phyloP scores from a whole-genome alignment of 768 basidiomycete genomes.

The Leucogyrophana mollusca region DNA sequence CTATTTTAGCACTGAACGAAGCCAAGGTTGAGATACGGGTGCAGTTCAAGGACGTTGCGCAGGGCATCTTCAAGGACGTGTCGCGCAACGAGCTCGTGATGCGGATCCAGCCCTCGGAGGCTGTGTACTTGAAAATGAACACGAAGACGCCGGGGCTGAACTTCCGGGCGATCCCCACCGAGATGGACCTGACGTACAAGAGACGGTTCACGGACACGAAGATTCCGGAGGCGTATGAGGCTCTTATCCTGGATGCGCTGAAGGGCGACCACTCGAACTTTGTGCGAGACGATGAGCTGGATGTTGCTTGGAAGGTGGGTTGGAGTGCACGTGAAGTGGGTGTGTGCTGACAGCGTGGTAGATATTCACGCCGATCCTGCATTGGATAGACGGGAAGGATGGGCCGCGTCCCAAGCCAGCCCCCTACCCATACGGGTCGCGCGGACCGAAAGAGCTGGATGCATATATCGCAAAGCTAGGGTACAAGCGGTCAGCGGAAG shows the following conservation, averaged over 20 bases:
- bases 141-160: constrained; percentile 89
- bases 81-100: constrained; percentile 96
- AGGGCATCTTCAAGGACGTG: constrained; percentile 96
- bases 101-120: constrained; percentile 94
- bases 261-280: constrained; percentile 99
- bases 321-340: neutral
- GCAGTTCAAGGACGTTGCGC: constrained; percentile 96
- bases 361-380: constrained; percentile 93
- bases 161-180: constrained; percentile 88
- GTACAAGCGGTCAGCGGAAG: constrained; percentile 62
- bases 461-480: constrained; percentile 74
- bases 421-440: constrained; percentile 88
- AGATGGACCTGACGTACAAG: constrained; percentile 99
- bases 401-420: constrained; percentile 69
- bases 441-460: constrained; percentile 87
- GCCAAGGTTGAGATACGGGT: constrained; percentile 98
- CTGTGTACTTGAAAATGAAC: constrained; percentile 97
- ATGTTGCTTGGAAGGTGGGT: constrained; percentile 94
- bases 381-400: constrained; percentile 88
- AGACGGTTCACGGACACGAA: constrained; percentile 84
- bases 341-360: constrained; percentile 27
- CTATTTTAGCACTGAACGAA: constrained; percentile 83
- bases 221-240: constrained; percentile 97
- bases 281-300: constrained; percentile 95
- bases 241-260: constrained; percentile 91